Evolutionary conservation across 495 filamentous ascomycete genomes (phyloP), one percentile per base, ranked within the genome.

Genomic region (Xylaria scruposa): DNA sequence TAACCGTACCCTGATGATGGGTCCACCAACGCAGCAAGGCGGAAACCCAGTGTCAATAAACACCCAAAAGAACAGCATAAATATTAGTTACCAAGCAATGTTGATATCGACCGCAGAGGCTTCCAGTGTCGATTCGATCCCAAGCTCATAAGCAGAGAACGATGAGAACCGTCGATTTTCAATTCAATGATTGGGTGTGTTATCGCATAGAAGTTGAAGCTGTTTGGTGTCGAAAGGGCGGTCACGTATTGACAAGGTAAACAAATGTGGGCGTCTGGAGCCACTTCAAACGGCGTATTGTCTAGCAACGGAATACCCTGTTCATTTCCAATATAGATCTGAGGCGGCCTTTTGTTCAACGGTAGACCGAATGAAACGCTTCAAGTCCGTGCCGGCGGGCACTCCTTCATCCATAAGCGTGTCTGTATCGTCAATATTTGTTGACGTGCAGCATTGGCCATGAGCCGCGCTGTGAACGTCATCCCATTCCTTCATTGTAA

Each of bases 401-500:
- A 47, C 19, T 68, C 79, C 81, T 74, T 83, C 82, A 70, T 85
- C 78, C 79, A 85, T 82, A 74, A 81, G 78, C 13, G 74, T 73
- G 70, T 78, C 75, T 69, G 80, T 81, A 76, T 83, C 82, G 72
- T 81, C 80, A 73, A 83, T 75, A 77, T 81, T 78, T 24, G 71
- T 67, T 29, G 79, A 72, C 33, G 82, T 84, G 71, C 87, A 90
- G 81, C 93, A 97, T 54, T 88, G 86, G 33, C 81, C 77, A 74
- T 88, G 83, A 40, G 91, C 94, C 61, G 84, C 83, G 75, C 91
- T 85, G 77, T 88, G 90, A 6, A 91, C 88, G 24, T 84, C 82
- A 64, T 95, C 90, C 94, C 95, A 97, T 46, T 88, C 90, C 47
- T 91, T 88, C 70, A 92, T 85, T 26, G 87, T 88, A 75, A 97